phyloP scores from a whole-genome alignment of 306 rosid species.

The Ormosia semicastrata region DNA sequence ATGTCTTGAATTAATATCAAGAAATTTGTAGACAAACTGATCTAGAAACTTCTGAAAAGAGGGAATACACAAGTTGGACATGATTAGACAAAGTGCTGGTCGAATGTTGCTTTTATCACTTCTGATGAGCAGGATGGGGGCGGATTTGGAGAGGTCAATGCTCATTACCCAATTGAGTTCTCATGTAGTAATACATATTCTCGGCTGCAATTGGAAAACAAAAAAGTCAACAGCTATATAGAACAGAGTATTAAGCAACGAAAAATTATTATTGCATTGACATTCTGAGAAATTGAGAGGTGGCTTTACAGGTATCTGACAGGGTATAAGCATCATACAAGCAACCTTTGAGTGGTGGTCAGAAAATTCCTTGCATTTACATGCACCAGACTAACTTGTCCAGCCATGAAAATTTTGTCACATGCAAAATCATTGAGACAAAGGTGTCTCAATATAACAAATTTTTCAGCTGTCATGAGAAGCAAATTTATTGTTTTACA shows the following conservation, averaged over 20 bases:
- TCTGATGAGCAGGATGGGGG: background rate
- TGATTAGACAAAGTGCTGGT: background rate
- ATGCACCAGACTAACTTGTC: background rate
- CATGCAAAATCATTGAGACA: background rate
- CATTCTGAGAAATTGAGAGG: background rate
- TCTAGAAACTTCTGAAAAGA: constrained; percentile 14
- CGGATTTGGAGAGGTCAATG: background rate
- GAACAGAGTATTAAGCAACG: background rate
- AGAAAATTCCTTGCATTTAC: background rate
- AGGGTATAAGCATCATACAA: background rate
- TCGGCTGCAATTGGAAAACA: constrained; percentile 64
- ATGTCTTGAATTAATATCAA: constrained; percentile 20
- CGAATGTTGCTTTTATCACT: constrained; percentile 3
- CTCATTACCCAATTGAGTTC: constrained; percentile 56
- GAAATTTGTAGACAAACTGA: background rate
- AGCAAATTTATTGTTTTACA: background rate
- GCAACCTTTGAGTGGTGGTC: background rate
- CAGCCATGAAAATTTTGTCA: background rate
- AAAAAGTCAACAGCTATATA: background rate
- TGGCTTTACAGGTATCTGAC: background rate
- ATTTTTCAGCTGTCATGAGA: background rate
- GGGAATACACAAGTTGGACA: constrained; percentile 27
- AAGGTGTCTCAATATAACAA: background rate
- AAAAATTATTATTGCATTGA: background rate
- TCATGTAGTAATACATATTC: constrained; percentile 93